Evolutionary conservation across 2,329 filamentous ascomycete genomes (phyloP).

Genomic region (Beauveria medogensis): DNA sequence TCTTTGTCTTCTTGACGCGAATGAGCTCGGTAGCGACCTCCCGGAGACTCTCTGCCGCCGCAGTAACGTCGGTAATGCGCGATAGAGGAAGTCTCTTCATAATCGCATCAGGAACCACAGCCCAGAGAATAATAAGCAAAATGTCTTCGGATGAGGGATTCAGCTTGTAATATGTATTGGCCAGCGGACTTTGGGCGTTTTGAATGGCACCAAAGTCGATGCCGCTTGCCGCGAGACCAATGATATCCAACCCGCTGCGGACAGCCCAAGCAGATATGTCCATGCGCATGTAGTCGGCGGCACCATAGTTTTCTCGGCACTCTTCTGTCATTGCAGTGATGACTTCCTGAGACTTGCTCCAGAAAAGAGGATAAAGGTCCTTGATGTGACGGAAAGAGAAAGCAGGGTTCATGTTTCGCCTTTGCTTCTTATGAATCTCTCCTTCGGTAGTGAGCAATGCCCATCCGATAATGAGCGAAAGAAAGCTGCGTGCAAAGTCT

Average conservation of each 20-base stretch:
- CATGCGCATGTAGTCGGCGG: conserved; percentile 8
- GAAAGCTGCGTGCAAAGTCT: conserved; percentile 49
- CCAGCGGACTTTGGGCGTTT: conserved; percentile 24
- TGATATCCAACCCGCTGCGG: conserved; percentile 26
- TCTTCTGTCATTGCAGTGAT: conserved; percentile 6
- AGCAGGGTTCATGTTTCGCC: conserved; percentile 22
- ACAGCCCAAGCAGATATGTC: conserved; percentile 15
- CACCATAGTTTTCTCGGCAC: background rate
- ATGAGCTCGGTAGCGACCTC: background rate
- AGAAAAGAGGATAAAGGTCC: conserved; percentile 25
- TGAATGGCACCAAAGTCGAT: conserved; percentile 24
- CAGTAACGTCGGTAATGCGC: background rate
- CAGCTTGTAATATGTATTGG: conserved; percentile 24
- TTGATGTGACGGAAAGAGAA: conserved; percentile 25
- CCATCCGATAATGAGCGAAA: conserved; percentile 74
- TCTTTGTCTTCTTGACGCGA: background rate
- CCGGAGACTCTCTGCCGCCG: background rate
- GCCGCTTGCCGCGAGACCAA: conserved; percentile 25
- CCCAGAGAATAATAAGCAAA: conserved; percentile 2
- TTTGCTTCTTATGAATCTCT: conserved; percentile 24
- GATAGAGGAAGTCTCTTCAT: background rate
- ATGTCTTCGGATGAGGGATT: conserved; percentile 7
- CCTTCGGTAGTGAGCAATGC: conserved; percentile 24
- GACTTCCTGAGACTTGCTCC: conserved; percentile 22
- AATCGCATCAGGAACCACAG: conserved; percentile 4